Evolutionary conservation across 768 basidiomycete species (phyloP).

Genomic region (Mycena chlorophos): DNA sequence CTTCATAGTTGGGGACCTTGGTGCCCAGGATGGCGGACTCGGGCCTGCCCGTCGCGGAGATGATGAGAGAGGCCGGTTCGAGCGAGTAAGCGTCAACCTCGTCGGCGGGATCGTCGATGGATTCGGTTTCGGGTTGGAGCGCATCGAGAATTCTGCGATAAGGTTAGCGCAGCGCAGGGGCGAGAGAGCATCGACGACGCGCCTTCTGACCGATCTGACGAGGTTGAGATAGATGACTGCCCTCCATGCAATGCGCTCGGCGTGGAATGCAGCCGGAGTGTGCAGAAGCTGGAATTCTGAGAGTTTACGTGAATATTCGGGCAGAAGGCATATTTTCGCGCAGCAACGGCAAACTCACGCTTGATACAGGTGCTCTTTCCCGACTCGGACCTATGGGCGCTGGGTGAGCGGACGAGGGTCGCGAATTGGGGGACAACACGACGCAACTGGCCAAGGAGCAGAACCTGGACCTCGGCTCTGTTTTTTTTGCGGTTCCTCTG

Average conservation of each 20-base stretch:
- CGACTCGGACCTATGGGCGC: constrained; percentile 58
- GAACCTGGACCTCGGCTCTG: constrained; percentile 68
- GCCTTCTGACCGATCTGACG: constrained; percentile 79
- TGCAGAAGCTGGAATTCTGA: constrained; percentile 85
- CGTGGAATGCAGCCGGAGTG: constrained; percentile 71
- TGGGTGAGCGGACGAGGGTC: constrained; percentile 9
- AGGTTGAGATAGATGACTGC: constrained; percentile 88
- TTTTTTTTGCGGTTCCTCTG: constrained; percentile 57
- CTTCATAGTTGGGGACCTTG: constrained; percentile 58
- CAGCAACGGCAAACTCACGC: constrained; percentile 55
- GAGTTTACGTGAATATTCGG: constrained; percentile 11
- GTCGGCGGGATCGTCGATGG: constrained; percentile 59
- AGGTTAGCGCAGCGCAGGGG: constrained; percentile 22
- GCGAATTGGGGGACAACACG: not conserved
- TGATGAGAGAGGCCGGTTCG: constrained; percentile 55
- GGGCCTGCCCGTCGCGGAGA: constrained; percentile 50
- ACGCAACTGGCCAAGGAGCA: constrained; percentile 72
- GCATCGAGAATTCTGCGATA: constrained; percentile 67
- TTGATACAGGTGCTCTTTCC: constrained; percentile 88
- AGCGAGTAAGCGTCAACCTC: constrained; percentile 34
- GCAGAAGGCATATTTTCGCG: constrained; percentile 1
- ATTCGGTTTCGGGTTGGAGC: constrained; percentile 64
- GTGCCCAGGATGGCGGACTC: constrained; percentile 52
- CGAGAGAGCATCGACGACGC: constrained; percentile 25
- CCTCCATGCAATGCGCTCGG: constrained; percentile 83